These are phyloP conservation scores for Phytophthora agathidicida DNA, from an alignment of 352 stramenopile species.

Conservation along the genomic window DNA sequence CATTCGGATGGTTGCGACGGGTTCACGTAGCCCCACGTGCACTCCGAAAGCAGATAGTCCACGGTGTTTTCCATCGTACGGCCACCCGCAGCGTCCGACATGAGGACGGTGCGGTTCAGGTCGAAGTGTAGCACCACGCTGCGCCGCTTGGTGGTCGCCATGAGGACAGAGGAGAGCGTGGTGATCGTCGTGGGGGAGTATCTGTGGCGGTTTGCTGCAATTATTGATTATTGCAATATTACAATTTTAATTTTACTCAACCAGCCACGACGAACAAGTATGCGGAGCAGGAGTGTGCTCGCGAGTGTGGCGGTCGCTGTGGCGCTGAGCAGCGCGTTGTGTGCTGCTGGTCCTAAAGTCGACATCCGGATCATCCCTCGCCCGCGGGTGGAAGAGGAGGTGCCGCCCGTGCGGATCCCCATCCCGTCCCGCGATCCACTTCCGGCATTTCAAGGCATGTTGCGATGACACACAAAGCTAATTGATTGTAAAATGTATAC, in stretches of 20 bases:
- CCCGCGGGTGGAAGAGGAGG: conserved; percentile 17
- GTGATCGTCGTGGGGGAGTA: neutral
- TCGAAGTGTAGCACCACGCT: conserved; percentile 88
- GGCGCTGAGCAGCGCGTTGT: conserved; percentile 31
- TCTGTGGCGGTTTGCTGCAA: too few relatives aligned
- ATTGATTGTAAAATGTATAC: conserved; percentile 6
- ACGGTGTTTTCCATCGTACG: conserved; percentile 91
- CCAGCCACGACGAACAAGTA: conserved; percentile 9
- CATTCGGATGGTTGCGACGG: conserved; percentile 41
- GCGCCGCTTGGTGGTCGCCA: conserved; percentile 36
- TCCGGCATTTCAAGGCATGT: conserved; percentile 43
- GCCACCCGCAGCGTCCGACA: conserved; percentile 88
- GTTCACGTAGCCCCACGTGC: conserved; percentile 71
- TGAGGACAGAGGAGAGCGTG: conserved; percentile 28
- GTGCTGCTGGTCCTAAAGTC: conserved; percentile 52
- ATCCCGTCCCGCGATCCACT: conserved; percentile 59
- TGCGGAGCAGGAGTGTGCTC: conserved; percentile 28
- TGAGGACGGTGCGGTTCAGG: conserved; percentile 89
- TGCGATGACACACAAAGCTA: neutral
- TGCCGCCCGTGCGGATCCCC: conserved; percentile 23
- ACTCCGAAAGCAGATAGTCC: conserved; percentile 86
- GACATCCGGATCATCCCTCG: conserved; percentile 66
- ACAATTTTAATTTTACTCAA: conserved; percentile 17
- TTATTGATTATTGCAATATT: too few relatives aligned
- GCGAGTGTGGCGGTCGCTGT: conserved; percentile 17